Evolutionary conservation across 2,329 filamentous ascomycete genomes (phyloP).

Genomic region (Clarireedia sp.): DNA sequence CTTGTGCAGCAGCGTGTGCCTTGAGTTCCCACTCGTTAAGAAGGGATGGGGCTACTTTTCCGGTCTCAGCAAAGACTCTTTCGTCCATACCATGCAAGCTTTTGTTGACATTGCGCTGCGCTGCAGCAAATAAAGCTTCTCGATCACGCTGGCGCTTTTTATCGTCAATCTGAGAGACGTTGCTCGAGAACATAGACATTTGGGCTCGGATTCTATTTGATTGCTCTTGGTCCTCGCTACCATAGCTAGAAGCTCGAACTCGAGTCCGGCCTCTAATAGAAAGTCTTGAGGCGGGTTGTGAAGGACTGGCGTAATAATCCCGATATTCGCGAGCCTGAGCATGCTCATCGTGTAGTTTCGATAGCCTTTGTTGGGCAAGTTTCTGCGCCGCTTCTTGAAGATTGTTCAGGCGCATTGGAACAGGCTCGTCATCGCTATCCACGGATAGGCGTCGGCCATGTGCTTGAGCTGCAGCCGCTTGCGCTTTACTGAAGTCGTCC

Average conservation of each 20-base stretch:
- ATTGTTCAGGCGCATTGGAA: conserved; percentile 49
- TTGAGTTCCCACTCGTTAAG: conserved; percentile 73
- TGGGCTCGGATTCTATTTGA: conserved; percentile 68
- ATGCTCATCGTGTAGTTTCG: conserved; percentile 69
- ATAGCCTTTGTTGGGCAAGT: conserved; percentile 73
- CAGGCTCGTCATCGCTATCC: conserved; percentile 31
- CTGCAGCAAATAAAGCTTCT: conserved; percentile 65
- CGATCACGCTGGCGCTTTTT: conserved; percentile 70
- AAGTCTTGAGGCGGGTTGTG: conserved; percentile 41
- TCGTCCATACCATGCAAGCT: conserved; percentile 75
- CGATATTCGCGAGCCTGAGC: conserved; percentile 56
- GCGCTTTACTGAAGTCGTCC: conserved; percentile 28
- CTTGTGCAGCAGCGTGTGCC: conserved; percentile 60
- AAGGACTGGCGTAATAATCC: conserved; percentile 60
- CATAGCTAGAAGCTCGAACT: conserved; percentile 60
- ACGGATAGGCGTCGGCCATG: conserved; percentile 28
- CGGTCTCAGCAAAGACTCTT: conserved; percentile 67
- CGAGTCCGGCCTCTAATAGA: conserved; percentile 49
- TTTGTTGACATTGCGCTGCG: conserved; percentile 78
- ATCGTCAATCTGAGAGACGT: conserved; percentile 59
- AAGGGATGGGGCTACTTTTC: conserved; percentile 60
- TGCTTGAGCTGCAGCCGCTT: conserved; percentile 27
- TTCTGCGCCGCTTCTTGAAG: conserved; percentile 84
- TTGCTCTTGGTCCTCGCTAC: conserved; percentile 48
- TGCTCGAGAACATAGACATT: conserved; percentile 69